Percentiles rank a stretch among this genome's conserved stretches.
phyloP scores from a whole-genome alignment of 2,329 filamentous ascomycete genomes.

The Fusarium tricinctum region DNA sequence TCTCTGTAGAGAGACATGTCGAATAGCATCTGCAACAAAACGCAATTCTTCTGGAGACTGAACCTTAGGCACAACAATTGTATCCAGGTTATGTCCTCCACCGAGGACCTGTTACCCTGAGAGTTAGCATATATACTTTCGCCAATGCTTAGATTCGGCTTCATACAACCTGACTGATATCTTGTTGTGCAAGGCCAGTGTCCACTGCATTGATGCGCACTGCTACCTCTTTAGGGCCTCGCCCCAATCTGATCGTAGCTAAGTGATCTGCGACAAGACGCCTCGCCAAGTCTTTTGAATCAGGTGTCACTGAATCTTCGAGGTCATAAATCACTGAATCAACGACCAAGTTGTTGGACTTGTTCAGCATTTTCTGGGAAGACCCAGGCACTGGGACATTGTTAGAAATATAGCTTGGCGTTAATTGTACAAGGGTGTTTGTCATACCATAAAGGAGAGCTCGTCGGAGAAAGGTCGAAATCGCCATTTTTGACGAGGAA shows the following conservation, averaged over 20 bases:
- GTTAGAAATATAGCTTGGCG: accelerated
- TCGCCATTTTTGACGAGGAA: too few relatives aligned
- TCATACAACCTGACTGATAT: too few relatives aligned
- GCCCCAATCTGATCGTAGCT: not conserved
- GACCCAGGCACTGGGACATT: slow-evolving; percentile 6
- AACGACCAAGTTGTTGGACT: slow-evolving; percentile 2
- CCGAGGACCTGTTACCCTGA: too few relatives aligned
- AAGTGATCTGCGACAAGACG: not conserved
- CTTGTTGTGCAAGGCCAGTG: not conserved
- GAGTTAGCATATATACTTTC: too few relatives aligned
- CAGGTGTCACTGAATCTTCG: slow-evolving; percentile 11
- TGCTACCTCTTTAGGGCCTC: not conserved
- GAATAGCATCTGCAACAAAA: slow-evolving; percentile 2
- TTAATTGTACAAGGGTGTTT: too few relatives aligned
- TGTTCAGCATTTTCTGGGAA: slow-evolving; percentile 23
- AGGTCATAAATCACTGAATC: slow-evolving; percentile 26
- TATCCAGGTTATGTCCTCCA: not conserved
- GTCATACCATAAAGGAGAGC: not conserved
- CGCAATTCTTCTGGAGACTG: not conserved
- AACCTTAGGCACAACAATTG: slow-evolving; percentile 6
- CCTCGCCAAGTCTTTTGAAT: not conserved
- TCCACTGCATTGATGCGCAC: slow-evolving; percentile 1
- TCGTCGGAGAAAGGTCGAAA: not conserved
- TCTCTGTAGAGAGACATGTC: not conserved
- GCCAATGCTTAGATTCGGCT: too few relatives aligned